phyloP scores from a whole-genome alignment of 148 eudicot species.

The Nepenthes gracilis region DNA sequence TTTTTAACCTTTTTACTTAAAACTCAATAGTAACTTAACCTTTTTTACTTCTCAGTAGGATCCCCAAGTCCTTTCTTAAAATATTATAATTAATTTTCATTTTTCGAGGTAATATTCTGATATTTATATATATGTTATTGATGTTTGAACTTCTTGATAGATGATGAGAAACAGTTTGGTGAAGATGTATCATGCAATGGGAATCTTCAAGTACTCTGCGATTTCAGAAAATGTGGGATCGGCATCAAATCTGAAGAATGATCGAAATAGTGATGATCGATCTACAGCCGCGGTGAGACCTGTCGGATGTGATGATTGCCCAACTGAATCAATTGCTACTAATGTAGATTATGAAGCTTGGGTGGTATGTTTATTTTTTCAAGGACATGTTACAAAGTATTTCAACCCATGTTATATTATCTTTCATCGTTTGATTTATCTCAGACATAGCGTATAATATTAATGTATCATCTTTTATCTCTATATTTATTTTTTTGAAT shows the following conservation, averaged over 20 bases:
- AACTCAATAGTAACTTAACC: too few species aligned
- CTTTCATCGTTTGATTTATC: too few species aligned
- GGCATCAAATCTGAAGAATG: constrained; percentile 11
- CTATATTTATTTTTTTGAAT: background rate
- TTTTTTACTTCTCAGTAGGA: too few species aligned
- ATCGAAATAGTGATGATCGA: constrained; percentile 13
- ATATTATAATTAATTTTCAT: too few species aligned
- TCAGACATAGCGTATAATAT: too few species aligned
- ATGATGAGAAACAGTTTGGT: constrained; percentile 21
- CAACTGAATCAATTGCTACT: constrained; percentile 2
- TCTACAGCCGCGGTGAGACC: constrained; percentile 25
- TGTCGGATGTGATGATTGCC: constrained; percentile 18
- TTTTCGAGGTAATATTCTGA: too few species aligned
- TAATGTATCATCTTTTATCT: background rate
- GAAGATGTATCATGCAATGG: constrained; percentile 22
- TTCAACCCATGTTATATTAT: too few species aligned
- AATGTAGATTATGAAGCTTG: constrained; percentile 18
- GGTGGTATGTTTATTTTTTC: constrained; percentile 13
- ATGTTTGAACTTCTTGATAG: background rate
- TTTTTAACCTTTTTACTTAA: too few species aligned
- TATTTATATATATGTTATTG: background rate
- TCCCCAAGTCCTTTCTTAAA: too few species aligned
- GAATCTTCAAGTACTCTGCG: constrained; percentile 16
- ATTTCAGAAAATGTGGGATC: constrained; percentile 2
- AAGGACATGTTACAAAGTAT: too few species aligned